Base-by-base conservation (phyloP, 441 rosid genomes). In the Arabidopsis lyrata region DNA sequence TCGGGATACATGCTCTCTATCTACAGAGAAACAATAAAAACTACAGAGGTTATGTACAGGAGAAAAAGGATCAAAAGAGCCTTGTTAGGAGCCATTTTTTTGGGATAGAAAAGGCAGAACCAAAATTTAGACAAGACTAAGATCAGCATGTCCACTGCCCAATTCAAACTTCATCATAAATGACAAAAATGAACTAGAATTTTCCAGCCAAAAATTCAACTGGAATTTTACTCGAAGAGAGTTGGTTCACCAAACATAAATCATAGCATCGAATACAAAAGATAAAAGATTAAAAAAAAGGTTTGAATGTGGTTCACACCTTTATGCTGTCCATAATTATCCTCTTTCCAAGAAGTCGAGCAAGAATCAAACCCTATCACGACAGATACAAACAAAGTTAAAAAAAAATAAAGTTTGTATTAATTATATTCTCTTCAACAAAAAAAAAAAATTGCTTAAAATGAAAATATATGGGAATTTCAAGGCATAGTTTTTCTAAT, bases 1-100 rank as follows among this genome's bases (percentile, higher is more conserved):
- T 84, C 82, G 3, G 97, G 94, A 80, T 88, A 90, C 81, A 92
- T 81, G 86, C 97, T 92, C 82, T 92, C 98, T 61, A 92, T 82
- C 98, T 92, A 81, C 74, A 77, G 2, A 41, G n/a, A 73, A 65
- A 80, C 41, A 81, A 45, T 49, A 62, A 36, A 72, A 61, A 52
- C 32, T 49, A 71, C 53, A 18, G 61, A 4, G 8, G 31, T 67
- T 41, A 75, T 20, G 32, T 52, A 18, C 50, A 63, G 53, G 72
- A 59, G 39, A 63, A 76, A 44, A 64, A 48, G 5, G 42, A 76
- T 57, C 6, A 38, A 48, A 29, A 35, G 45, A 54, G 1, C 35
- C 18, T 44, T 32, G 63, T 52, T 49, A 47, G 8, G 13, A 34
- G 67, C 39, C 11, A 47, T 27, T 50, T n/a, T 60, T 29, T 0